Base-by-base conservation (phyloP, 148 eudicot species). In the Tetragonia tetragonoides region DNA sequence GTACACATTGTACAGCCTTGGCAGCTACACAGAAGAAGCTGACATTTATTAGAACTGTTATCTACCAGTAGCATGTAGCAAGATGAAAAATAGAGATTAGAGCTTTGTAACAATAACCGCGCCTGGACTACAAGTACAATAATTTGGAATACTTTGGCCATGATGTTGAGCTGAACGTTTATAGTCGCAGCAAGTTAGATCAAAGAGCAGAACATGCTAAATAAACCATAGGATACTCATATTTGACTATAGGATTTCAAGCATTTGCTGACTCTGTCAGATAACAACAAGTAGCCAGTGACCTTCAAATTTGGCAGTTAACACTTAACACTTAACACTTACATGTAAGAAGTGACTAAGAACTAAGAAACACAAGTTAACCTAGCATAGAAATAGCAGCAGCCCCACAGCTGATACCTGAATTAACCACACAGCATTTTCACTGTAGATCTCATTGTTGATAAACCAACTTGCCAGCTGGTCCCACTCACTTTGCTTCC, bases 401-500 rank as follows among this genome's bases (percentile, higher is more conserved):
- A 80, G 38, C 44, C 57, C 61, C 9, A 54, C 40, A 11, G n/a
- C 64, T 23, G 47, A 68, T 86, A 89, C 96, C 91, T 91, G 96
- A 77, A 91, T 91, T 74, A 91, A 73, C 97, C 97, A 91, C n/a
- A 91, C 89, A 62, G 91, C 97, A 82, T 88, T 91, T 49, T 87
- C 89, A 67, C 97, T 91, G 77, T 89, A 86, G 59, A 91, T 85
- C 82, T 84, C 79, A 68, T 91, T 91, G 87, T 91, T 91, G 64
- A 91, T 83, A 77, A 89, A 86, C 97, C 97, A 91, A 83, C 93
- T 90, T 28, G 97, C 93, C 78, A 91, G 87, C 77, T 88, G 88
- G 81, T 91, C 97, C 97, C 97, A 91, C 77, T 91, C 97, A 79
- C 93, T 91, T 86, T 91, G 89, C 83, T 91, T 91, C 85, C 93